phyloP scores from a whole-genome alignment of 2,329 filamentous ascomycete species.

The Colletotrichum plurivorum region DNA sequence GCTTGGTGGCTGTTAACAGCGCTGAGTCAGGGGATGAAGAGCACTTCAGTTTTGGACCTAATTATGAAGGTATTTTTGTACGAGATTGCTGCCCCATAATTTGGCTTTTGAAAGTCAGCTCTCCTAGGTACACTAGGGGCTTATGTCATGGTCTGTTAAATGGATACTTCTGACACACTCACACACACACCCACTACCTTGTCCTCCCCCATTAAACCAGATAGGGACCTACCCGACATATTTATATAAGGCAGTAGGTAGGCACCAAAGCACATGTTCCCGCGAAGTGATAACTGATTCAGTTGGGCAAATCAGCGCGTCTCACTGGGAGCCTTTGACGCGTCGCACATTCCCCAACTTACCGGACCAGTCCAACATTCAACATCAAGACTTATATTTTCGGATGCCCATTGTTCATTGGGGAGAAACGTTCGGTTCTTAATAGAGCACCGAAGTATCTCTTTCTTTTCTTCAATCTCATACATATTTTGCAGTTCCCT shows the following conservation, averaged over 20 bases:
- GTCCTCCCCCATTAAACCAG: no score
- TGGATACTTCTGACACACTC: constrained; percentile 1
- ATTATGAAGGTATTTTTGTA: constrained; percentile 4
- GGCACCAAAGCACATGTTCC: constrained; percentile 22
- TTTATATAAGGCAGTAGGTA: no score
- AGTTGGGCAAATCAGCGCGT: constrained; percentile 26
- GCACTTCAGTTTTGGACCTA: no score
- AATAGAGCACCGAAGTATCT: no score
- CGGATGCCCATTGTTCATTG: no score
- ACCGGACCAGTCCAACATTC: background rate
- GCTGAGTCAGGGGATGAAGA: no score
- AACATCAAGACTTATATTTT: background rate
- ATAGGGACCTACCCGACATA: no score
- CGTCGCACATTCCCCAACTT: background rate
- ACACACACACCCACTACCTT: no score
- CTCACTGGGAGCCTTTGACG: background rate
- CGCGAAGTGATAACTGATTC: background rate
- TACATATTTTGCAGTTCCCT: background rate
- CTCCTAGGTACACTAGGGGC: constrained; percentile 16
- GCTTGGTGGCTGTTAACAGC: no score
- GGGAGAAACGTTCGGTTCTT: no score
- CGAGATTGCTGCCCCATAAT: constrained; percentile 17
- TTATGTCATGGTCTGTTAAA: constrained; percentile 31
- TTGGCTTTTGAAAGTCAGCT: background rate
- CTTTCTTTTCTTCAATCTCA: background rate